phyloP scores from a whole-genome alignment of 129 eudicot species.

The Centaurea solstitialis region DNA sequence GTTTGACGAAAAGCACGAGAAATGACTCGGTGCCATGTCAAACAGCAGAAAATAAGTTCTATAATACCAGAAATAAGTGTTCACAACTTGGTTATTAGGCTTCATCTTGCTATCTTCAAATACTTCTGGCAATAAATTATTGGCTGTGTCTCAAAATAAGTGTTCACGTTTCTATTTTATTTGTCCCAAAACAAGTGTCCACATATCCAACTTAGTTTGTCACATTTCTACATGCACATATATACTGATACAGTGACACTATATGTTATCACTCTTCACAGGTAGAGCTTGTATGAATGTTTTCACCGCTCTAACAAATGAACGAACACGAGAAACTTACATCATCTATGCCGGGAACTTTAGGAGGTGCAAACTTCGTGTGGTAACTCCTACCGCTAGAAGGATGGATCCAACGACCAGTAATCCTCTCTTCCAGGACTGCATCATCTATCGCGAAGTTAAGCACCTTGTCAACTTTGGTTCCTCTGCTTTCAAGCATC shows the following conservation, averaged over 20 bases:
- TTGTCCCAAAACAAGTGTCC: background rate
- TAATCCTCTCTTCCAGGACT: conserved; percentile 89
- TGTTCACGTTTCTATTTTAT: background rate
- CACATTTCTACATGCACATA: background rate
- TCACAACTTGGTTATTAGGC: background rate
- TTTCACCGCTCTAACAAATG: conserved; percentile 7
- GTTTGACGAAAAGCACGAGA: background rate
- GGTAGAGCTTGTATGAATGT: background rate
- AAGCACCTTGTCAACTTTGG: conserved; percentile 79
- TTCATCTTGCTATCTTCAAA: background rate
- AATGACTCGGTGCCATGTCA: conserved; percentile 1
- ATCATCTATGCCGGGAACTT: conserved; percentile 79
- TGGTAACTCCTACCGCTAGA: conserved; percentile 92
- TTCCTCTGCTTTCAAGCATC: conserved; percentile 81
- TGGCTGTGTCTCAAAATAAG: background rate
- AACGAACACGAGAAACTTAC: conserved; percentile 44
- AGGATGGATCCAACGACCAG: conserved; percentile 96
- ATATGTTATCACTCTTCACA: background rate
- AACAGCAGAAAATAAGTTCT: conserved; percentile 3
- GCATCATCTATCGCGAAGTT: conserved; percentile 96
- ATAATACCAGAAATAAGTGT: background rate
- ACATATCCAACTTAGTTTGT: background rate
- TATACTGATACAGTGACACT: background rate
- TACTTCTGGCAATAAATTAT: background rate
- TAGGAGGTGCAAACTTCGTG: conserved; percentile 90